Evolutionary conservation across 352 stramenopile species (phyloP).

Genomic region (Phytopythium oedochilum): DNA sequence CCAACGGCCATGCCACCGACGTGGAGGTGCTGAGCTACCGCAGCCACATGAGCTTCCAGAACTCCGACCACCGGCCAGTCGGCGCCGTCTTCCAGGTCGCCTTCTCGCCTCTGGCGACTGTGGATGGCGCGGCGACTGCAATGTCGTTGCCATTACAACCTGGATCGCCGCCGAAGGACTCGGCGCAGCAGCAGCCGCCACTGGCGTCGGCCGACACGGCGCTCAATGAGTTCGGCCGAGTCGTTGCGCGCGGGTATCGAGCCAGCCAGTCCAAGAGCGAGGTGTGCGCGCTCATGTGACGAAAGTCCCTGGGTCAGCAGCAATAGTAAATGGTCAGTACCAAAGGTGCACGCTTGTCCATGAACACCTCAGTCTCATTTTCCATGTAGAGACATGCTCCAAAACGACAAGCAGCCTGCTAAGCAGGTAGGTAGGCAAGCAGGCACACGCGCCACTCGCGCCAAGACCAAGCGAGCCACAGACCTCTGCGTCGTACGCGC

Average conservation of each 20-base stretch:
- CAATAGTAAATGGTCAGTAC: not conserved
- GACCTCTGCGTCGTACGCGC: not conserved
- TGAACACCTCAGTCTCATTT: not conserved
- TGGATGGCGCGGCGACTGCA: no score
- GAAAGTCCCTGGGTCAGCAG: not conserved
- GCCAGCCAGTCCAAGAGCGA: conserved; percentile 31
- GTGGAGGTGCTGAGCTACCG: conserved; percentile 60
- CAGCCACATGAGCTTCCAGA: conserved; percentile 62
- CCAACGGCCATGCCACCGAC: conserved; percentile 43
- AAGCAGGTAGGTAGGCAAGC: not conserved
- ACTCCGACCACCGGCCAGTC: conserved; percentile 72
- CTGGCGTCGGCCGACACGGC: not conserved
- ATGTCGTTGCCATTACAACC: not conserved
- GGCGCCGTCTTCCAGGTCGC: conserved; percentile 57
- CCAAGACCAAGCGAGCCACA: not conserved
- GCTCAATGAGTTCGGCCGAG: conserved; percentile 16
- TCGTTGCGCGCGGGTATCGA: conserved; percentile 25
- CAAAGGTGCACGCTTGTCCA: not conserved
- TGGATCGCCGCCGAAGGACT: not conserved
- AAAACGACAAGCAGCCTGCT: not conserved
- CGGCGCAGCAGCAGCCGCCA: not conserved
- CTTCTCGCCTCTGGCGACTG: conserved; percentile 12
- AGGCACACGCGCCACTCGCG: not conserved
- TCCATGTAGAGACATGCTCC: not conserved
- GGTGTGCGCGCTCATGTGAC: conserved; percentile 16